A percentile compares a stretch with the other conserved stretches of the same genome.
Evolutionary conservation across 192 early-diverging fungal genomes (phyloP).

Genomic region (Coemansia sp.): DNA sequence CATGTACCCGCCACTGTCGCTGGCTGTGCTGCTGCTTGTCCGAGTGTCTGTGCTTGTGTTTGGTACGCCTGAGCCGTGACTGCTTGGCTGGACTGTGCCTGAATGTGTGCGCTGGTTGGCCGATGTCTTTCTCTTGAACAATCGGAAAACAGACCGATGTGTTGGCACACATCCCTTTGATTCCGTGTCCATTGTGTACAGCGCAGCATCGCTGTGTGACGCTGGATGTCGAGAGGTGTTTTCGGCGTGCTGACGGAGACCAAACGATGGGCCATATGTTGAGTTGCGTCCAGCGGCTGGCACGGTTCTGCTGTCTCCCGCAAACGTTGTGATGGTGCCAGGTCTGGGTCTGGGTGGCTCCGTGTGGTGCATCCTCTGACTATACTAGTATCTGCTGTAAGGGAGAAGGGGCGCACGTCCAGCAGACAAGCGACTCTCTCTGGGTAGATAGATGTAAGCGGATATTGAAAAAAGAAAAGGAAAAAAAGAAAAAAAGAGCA

Average conservation of each 20-base stretch:
- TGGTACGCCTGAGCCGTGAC: slow-evolving; percentile 7
- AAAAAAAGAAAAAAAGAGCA: neutral
- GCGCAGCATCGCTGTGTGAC: neutral
- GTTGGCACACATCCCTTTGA: slow-evolving; percentile 45
- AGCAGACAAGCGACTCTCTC: neutral
- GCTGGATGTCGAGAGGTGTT: neutral
- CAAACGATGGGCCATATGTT: slow-evolving; percentile 26
- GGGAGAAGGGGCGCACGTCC: neutral
- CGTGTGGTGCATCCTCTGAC: slow-evolving; percentile 23
- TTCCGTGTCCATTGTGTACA: slow-evolving; percentile 15
- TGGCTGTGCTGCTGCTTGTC: slow-evolving; percentile 31
- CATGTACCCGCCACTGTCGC: slow-evolving; percentile 48
- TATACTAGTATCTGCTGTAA: neutral
- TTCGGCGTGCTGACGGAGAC: slow-evolving; percentile 13
- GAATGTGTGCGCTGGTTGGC: slow-evolving; percentile 22
- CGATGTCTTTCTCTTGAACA: slow-evolving; percentile 37
- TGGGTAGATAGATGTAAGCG: neutral
- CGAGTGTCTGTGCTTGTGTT: slow-evolving; percentile 21
- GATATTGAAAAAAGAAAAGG: neutral
- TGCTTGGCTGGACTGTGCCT: neutral
- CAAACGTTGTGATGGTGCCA: neutral
- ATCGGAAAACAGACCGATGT: slow-evolving; percentile 44
- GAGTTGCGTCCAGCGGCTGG: slow-evolving; percentile 11
- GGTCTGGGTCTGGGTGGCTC: slow-evolving; percentile 28
- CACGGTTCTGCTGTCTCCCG: neutral